Evolutionary conservation across 78 protist genomes (phyloP), one percentile per base, ranked within the genome.

Genomic region (Polysphondylium violaceum): DNA sequence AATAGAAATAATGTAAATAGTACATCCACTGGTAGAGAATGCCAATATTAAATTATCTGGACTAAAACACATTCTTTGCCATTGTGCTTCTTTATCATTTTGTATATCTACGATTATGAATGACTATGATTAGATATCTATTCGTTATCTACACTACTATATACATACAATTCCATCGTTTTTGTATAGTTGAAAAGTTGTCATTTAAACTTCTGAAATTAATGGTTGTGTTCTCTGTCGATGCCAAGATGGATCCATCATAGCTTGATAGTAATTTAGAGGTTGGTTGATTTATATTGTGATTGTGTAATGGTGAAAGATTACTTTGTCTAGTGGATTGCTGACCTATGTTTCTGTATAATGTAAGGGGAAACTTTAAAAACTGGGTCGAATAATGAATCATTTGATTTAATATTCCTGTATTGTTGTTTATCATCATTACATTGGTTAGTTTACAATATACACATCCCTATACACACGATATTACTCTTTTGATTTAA

Each of bases 11-110:
- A 83, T 83, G 59, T 83, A 83, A 14, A 83, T 83, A 38, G 59
- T 69, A 58, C 90, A 83, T 27, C 73, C 76, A 69, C 90, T 83
- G 17, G 90, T 68, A 19, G 90, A 83, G 31, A 83, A 83, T 67
- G 90, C 90, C 40, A 83, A 25, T 12, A 69, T 12, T 21, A 14
- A 19, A 58, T 83, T 83, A 58, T 83, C 90, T 9, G 76, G 76
- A 83, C 79, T 69, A 55, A 83, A 83, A 31, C 73, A 55, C 43
- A 83, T 31, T 83, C 90, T 67, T 50, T 83, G 90, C 90, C 90
- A 83, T 55, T 83, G 90, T 51, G 77, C 6, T 44, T 83, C 90
- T 43, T 59, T 83, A 58, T 83, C 90, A 36, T 19, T 27, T 35
- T 67, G 65, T 6, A 43, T 9, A 41, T 75, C 85, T 75, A 60